Base-by-base conservation (phyloP, 2,329 filamentous ascomycete species). In the Fusarium miscanthi region DNA sequence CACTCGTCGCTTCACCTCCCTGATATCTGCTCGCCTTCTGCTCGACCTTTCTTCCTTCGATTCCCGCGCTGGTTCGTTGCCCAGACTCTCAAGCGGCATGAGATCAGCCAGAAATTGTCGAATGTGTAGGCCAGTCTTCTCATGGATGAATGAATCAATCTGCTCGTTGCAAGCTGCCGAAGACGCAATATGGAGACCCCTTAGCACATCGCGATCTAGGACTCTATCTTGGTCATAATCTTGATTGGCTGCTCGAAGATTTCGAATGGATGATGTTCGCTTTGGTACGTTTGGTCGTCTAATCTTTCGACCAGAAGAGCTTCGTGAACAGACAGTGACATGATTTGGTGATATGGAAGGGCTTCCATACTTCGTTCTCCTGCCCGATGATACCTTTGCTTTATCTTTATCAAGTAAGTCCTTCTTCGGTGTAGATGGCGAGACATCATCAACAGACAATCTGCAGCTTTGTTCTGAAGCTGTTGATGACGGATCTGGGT, bases 21-120 rank as follows among this genome's bases (percentile, higher is more conserved):
- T 80, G 68, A 82, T 79, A 51, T 82, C 81, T 11, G 74, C 73
- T 52, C 75, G 75, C 64, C 79, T 78, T 58, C 73, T 75, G 46
- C 73, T 77, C 9, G 74, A 77, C 23, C 77, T 76, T 48, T 79
- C 73, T 27, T 75, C 70, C 46, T 68, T 72, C 13, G 72, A 72
- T 35, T 79, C 78, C 9, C 45, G 72, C 12, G 74, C 59, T 2
- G 74, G 67, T 19, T 79, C 74, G 19, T 81, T 79, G 4, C 81
- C 80, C 43, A 89, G 72, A 17, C 81, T 81, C 61, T 89, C 87
- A 48, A 89, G 84, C 2, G 82, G 82, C 73, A 84, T 86, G 41
- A 90, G 74, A 72, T 89, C 87, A 8, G 86, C 87, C 21, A 90
- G 77, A 67, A 90, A 88, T 11, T 84, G 84, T 38, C 88, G 84